Base-by-base conservation (phyloP, 164 flowering plant species). In the Annona cherimola region DNA sequence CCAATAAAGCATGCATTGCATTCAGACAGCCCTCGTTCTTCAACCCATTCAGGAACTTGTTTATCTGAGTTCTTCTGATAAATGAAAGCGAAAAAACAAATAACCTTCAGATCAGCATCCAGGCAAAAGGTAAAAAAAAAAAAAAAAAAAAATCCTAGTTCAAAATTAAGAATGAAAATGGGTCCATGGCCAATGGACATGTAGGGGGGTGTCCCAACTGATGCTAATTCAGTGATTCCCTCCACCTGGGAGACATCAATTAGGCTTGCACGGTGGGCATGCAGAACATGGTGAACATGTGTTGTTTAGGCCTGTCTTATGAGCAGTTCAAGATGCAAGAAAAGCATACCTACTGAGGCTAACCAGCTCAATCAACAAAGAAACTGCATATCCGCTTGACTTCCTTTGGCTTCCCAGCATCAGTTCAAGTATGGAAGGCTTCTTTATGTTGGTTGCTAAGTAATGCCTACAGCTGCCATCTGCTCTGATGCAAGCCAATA, bases 401-500 rank as follows among this genome's bases (percentile, higher is more conserved):
- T 73, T 75, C 18, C 19, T 71, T 2, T 69, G 75, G 64, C 73
- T 77, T 44, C 69, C 81, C 4, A 75, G 65, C 16, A 88, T 72
- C 50, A 90, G 86, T 65, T 85, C 83, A 45, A 90, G 76, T 45
- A 88, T 72, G 14, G 86, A 74, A 40, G 79, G 68, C 76, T 69
- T 78, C 70, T 79, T 86, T 68, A 90, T 43, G 64, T 85, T 82
- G 44, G 75, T 84, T 39, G 83, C 86, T 42, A 90, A 60, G 77
- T 83, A 90, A 67, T 82, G 79, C 42, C 91, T 78, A 63, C 89
- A 85, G 62, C 76, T 84, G 64, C 87, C 84, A 69, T 87, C 86
- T 50, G 95, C 88, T 71, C 55, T 81, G 65, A 90, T 78, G 76
- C 92, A 88, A 40, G 82, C 72, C 41, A 45, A 76, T 39, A 87